These are phyloP conservation scores for Pichia heedii DNA, from an alignment of 805 yeast genomes.

Conservation along the genomic window DNA sequence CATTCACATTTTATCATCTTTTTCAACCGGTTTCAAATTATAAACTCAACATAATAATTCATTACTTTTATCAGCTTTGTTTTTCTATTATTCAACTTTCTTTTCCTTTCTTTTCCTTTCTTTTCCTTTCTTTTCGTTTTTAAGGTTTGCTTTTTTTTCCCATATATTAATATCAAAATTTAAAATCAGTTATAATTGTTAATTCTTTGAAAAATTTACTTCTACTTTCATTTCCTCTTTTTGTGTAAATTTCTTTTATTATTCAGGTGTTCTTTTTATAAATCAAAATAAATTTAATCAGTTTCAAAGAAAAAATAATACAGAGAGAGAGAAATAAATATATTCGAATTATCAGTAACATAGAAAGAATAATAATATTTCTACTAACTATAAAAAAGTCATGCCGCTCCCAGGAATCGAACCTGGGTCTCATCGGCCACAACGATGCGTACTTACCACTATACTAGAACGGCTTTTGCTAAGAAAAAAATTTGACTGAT, in stretches of 20 bases:
- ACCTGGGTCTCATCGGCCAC: conserved; percentile 22
- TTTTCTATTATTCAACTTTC: not conserved
- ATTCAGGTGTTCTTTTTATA: no score
- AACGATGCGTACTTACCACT: conserved; percentile 21
- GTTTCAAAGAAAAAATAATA: no score
- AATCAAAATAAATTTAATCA: no score
- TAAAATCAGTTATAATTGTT: no score
- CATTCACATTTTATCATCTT: no score
- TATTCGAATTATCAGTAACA: not conserved
- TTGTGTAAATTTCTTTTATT: no score
- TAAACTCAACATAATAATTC: no score
- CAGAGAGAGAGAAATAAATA: no score
- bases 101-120: not conserved
- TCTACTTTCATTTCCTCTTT: no score
- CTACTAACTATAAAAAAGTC: not conserved
- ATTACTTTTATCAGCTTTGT: not conserved
- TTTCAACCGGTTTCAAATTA: no score
- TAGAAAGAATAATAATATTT: not conserved
- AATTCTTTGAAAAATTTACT: no score
- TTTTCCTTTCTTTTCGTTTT: not conserved
- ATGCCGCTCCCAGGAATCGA: conserved; percentile 22
- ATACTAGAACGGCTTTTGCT: conserved; percentile 18
- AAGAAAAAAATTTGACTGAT: not conserved
- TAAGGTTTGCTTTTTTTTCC: not conserved
- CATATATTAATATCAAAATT: not conserved